phyloP scores from a whole-genome alignment of 192 early-diverging fungal genomes.

The Coemansia interrupta region DNA sequence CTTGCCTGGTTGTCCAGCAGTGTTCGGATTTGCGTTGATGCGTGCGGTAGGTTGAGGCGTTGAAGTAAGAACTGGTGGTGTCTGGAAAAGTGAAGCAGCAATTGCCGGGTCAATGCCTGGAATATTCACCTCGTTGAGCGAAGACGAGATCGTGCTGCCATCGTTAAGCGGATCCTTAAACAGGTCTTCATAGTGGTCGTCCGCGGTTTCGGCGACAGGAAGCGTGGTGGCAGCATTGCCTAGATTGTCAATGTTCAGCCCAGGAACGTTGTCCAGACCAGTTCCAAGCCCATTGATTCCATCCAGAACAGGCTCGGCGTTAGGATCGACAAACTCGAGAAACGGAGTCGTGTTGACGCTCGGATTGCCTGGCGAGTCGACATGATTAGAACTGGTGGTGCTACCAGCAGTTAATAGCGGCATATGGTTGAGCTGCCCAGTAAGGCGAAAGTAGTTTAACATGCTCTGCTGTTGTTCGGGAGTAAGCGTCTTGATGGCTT shows the following conservation, averaged over 20 bases:
- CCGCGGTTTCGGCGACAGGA: not conserved
- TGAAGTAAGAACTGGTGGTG: not conserved
- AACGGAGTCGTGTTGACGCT: slow-evolving; percentile 24
- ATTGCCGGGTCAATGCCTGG: not conserved
- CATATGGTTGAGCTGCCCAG: slow-evolving; percentile 12
- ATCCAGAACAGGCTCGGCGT: slow-evolving; percentile 5
- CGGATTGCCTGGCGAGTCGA: not conserved
- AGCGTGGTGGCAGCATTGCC: not conserved
- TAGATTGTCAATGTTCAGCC: not conserved
- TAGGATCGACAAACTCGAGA: slow-evolving; percentile 41
- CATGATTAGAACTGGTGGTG: not conserved
- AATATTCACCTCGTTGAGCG: not conserved
- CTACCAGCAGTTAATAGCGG: slow-evolving; percentile 25
- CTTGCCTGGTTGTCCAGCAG: no score
- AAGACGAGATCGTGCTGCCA: not conserved
- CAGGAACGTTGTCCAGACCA: not conserved
- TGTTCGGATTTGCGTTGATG: no score
- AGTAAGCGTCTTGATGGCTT: slow-evolving; percentile 14
- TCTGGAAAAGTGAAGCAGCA: slow-evolving; percentile 2
- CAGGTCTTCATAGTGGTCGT: slow-evolving; percentile 1
- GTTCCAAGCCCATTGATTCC: not conserved
- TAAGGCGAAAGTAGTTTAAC: slow-evolving; percentile 15
- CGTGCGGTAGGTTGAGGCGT: not conserved
- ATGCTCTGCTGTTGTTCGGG: slow-evolving; percentile 34
- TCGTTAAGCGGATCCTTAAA: not conserved